Evolutionary conservation across 345 rosid genomes (phyloP), one percentile per base, ranked within the genome.

Genomic region (Murraya koenigii): DNA sequence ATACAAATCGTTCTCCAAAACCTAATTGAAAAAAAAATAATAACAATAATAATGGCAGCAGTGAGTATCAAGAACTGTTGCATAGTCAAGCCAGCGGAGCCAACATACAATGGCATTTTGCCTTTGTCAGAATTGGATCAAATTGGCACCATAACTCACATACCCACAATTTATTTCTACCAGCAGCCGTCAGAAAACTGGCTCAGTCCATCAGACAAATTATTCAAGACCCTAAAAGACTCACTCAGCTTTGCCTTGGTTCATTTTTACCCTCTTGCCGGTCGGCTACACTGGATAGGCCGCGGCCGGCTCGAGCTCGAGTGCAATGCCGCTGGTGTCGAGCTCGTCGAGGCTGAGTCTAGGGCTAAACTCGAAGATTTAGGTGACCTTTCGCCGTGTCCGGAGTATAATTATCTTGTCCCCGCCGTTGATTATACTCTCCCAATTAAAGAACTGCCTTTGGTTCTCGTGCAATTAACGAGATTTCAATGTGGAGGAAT

Each of bases 101-200:
- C 89, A 39, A 86, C 90, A 1, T 79, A 83, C 82, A 81, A 75
- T 7, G 89, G 89, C 56, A 68, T 55, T 19, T 76, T 86, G 6
- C 49, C 86, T 44, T 77, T 90, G 47, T 79, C 92, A 17, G 92
- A 84, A 58, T 86, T 83, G 86, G 94, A 90, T 77, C 92, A 87
- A 72, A 78, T 88, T 7, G 90, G 90, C 23, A 72, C 84, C 41
- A 78, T 90, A 69, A 86, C 90, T 66, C 94, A 88, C 47, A 79
- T 90, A 49, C 92, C 92, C 72, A 88, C 92, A 26, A 71, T 90
- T 77, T 90, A 90, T 81, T 88, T 90, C 83, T 90, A 88, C 64
- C 56, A 55, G 64, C 85, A 63, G 56, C 64, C 85, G 35, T 67
- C 86, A 5, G 72, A 77, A 19, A 67, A 79, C 11, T 77, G 75